phyloP scores from a whole-genome alignment of 768 basidiomycete genomes.

The Naganishia kalamii region DNA sequence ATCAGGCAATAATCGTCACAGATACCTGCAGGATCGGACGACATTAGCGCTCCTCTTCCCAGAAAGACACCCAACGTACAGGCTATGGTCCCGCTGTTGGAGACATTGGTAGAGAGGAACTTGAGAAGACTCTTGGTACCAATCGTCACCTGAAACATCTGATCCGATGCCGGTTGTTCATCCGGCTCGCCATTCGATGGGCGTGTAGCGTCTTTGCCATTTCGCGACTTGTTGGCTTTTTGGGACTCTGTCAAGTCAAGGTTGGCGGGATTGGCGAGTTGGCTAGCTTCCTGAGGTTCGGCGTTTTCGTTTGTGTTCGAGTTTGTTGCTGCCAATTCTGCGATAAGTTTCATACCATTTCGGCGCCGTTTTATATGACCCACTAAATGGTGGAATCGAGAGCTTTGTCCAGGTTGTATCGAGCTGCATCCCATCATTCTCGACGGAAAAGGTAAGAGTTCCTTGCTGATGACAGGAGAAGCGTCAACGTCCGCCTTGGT shows the following conservation, averaged over 20 bases:
- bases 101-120: slow-evolving; percentile 36
- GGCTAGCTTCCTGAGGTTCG: not conserved
- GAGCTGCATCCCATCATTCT: slow-evolving; percentile 29
- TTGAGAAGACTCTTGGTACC: slow-evolving; percentile 40
- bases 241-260: not conserved
- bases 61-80: slow-evolving; percentile 1
- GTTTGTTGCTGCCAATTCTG: not conserved
- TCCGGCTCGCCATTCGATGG: slow-evolving; percentile 18
- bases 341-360: not conserved
- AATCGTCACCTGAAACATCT: slow-evolving; percentile 37
- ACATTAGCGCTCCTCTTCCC: not conserved
- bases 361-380: not conserved
- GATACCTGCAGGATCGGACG: slow-evolving; percentile 29
- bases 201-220: not conserved
- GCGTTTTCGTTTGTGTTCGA: not conserved
- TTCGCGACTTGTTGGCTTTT: not conserved
- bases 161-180: slow-evolving; percentile 27
- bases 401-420: slow-evolving; percentile 40
- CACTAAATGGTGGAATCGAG: slow-evolving; percentile 35
- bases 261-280: not conserved
- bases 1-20: slow-evolving; percentile 44
- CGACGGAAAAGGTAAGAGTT: slow-evolving; percentile 32
- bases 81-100: slow-evolving; percentile 23
- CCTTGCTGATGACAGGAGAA: slow-evolving; percentile 34
- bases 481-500: not conserved